Percentiles rank a stretch among this genome's conserved stretches.
These are phyloP conservation scores for Iodosphaeria phyllophila DNA, from an alignment of 2,329 filamentous ascomycete species.

Conservation along the genomic window DNA sequence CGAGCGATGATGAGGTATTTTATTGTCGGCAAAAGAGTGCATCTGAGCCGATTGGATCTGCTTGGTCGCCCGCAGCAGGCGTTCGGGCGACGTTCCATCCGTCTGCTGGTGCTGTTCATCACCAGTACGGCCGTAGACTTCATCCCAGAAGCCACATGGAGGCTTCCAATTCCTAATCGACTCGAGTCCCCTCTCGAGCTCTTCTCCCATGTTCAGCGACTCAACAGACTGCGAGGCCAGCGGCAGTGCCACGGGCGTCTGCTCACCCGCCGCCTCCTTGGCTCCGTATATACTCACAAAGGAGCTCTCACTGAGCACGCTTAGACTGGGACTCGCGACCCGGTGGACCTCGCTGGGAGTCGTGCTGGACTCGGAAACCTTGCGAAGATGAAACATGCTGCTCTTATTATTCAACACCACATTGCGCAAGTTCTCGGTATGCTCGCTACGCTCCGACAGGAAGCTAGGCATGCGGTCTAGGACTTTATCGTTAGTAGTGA, in stretches of 20 bases:
- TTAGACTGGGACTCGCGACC: constrained; percentile 39
- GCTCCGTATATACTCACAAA: constrained; percentile 45
- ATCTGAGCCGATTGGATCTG: no score
- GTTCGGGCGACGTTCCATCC: no score
- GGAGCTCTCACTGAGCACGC: constrained; percentile 48
- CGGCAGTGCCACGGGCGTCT: background rate
- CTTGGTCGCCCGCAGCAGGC: no score
- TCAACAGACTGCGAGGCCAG: background rate
- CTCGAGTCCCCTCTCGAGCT: no score
- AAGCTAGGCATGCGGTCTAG: constrained; percentile 46
- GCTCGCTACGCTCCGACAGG: constrained; percentile 37
- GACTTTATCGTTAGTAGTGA: constrained; percentile 15
- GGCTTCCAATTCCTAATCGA: no score
- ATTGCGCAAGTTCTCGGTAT: constrained; percentile 40
- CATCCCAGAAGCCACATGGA: no score
- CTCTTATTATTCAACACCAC: constrained; percentile 32
- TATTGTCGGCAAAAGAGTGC: no score
- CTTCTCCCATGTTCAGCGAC: no score
- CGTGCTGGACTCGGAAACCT: constrained; percentile 21
- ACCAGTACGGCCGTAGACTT: no score
- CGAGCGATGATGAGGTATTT: no score
- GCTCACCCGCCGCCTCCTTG: no score
- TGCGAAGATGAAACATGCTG: constrained; percentile 31
- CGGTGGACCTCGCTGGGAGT: constrained; percentile 17
- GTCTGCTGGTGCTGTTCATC: no score